These are phyloP conservation scores for Nymphaea thermarum DNA, from an alignment of 164 flowering plant genomes.

Conservation along the genomic window DNA sequence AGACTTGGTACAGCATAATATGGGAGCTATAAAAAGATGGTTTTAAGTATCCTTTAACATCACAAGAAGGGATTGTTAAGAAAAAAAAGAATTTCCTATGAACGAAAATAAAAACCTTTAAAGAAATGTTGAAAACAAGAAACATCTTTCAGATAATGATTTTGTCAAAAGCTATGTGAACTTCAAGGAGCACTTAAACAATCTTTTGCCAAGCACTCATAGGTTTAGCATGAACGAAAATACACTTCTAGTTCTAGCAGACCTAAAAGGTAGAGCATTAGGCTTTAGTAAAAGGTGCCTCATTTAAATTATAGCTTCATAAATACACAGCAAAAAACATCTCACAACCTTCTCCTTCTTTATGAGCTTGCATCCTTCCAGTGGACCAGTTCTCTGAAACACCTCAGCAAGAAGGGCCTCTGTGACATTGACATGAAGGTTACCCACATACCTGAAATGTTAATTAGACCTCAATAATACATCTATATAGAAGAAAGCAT, in stretches of 20 bases:
- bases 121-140: not conserved
- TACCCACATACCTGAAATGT: slow-evolving; percentile 86
- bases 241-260: not conserved
- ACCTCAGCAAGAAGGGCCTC: slow-evolving; percentile 96
- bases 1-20: too few species aligned
- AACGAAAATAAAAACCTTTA: not conserved
- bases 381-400: slow-evolving; percentile 84
- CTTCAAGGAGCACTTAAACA: too few species aligned
- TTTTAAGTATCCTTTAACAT: too few species aligned
- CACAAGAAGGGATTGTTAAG: not conserved
- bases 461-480: not conserved
- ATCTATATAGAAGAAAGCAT: not conserved
- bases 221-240: too few species aligned
- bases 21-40: too few species aligned
- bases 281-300: not conserved
- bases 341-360: slow-evolving; percentile 76
- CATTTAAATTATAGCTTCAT: not conserved
- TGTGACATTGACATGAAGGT: slow-evolving; percentile 84
- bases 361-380: slow-evolving; percentile 93
- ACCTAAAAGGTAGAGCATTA: not conserved
- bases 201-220: not conserved
- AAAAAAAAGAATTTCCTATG: not conserved
- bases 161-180: not conserved
- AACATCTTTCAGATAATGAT: not conserved
- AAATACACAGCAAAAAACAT: not conserved